These are phyloP conservation scores for Tagetes erecta DNA, from an alignment of 129 eudicot species.

Conservation along the genomic window DNA sequence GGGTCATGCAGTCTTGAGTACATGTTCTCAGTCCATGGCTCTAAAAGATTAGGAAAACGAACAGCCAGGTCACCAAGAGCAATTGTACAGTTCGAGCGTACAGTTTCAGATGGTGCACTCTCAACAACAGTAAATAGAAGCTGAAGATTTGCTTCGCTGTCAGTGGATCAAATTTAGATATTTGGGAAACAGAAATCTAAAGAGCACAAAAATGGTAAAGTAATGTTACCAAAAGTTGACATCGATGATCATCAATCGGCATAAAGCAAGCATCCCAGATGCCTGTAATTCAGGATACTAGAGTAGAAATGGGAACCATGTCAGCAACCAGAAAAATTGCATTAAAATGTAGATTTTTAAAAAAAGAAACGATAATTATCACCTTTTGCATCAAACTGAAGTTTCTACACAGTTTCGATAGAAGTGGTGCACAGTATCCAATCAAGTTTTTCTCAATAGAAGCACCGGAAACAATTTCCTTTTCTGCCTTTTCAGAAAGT, in stretches of 20 bases:
- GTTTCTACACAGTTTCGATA: constrained; percentile 84
- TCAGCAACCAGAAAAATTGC: constrained; percentile 37
- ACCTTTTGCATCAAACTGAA: constrained; percentile 93
- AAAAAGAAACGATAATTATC: constrained; percentile 14
- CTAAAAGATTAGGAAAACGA: constrained; percentile 92
- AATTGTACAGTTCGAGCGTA: constrained; percentile 94
- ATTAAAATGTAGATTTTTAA: background rate
- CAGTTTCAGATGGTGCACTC: constrained; percentile 87
- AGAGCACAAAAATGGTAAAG: background rate
- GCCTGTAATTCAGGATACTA: constrained; percentile 92
- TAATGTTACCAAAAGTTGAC: constrained; percentile 75
- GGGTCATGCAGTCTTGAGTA: constrained; percentile 79
- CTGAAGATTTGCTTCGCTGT: constrained; percentile 91
- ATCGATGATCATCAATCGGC: constrained; percentile 90
- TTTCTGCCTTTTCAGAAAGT: constrained; percentile 76
- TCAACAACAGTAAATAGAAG: constrained; percentile 95
- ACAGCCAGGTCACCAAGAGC: constrained; percentile 98
- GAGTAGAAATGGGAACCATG: constrained; percentile 34
- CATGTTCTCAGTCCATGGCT: constrained; percentile 98
- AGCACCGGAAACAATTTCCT: constrained; percentile 78
- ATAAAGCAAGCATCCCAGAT: constrained; percentile 96
- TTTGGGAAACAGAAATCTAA: background rate
- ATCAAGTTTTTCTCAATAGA: constrained; percentile 67
- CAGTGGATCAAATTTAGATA: constrained; percentile 16
- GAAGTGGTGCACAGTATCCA: constrained; percentile 79